Conservation (phyloP, 768 basidiomycete genomes). For the Pleurotus citrinopileatus region DNA sequence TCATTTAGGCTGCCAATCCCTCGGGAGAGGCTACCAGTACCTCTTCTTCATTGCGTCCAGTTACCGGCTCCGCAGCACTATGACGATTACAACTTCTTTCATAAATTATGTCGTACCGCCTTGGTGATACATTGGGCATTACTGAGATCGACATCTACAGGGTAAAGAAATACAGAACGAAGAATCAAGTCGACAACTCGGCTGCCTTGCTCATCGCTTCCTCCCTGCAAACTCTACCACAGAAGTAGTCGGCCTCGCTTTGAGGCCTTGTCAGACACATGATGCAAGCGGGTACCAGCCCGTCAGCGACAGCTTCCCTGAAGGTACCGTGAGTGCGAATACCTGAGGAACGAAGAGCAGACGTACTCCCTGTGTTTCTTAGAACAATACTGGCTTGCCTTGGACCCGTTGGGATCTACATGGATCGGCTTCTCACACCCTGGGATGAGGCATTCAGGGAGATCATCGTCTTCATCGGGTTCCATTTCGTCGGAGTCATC, state of each 20-base stretch:
- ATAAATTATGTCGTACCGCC: no score
- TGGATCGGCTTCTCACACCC: conserved; percentile 57
- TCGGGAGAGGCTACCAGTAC: no score
- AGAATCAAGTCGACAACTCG: conserved; percentile 13
- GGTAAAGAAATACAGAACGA: neutral
- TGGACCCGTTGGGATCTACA: conserved; percentile 49
- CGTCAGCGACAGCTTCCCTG: conserved; percentile 57
- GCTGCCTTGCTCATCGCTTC: conserved; percentile 51
- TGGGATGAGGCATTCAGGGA: conserved; percentile 49
- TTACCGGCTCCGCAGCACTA: no score
- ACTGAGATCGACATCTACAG: no score
- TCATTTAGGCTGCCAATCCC: no score
- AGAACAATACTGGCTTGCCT: conserved; percentile 56
- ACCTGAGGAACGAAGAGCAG: conserved; percentile 2
- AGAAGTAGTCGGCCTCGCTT: conserved; percentile 60
- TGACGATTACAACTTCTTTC: no score
- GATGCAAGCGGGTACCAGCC: conserved; percentile 54
- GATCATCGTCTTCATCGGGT: conserved; percentile 23
- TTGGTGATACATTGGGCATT: neutral
- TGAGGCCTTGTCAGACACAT: conserved; percentile 64
- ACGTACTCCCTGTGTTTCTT: conserved; percentile 62
- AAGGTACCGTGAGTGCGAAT: conserved; percentile 12
- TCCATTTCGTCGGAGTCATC: conserved; percentile 4
- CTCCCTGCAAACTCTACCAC: conserved; percentile 54
- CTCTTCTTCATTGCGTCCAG: no score